These are phyloP conservation scores for Talaromyces liani DNA, from an alignment of 495 filamentous ascomycete species.

Conservation along the genomic window DNA sequence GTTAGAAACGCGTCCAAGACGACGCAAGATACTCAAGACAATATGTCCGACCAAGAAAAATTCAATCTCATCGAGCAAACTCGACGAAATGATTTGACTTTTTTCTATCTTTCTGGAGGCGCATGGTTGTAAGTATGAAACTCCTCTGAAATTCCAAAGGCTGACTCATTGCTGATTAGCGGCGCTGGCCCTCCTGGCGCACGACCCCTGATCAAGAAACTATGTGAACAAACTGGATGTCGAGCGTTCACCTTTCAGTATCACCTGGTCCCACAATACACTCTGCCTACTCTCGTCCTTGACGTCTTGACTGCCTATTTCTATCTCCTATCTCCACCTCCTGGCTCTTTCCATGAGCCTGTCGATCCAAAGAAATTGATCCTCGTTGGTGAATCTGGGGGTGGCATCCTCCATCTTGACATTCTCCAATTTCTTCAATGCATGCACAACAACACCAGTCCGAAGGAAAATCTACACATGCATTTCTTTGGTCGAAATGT, in stretches of 20 bases:
- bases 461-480: neutral
- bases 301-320: constrained; percentile 12
- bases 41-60: constrained; percentile 7
- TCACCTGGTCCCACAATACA: constrained; percentile 12
- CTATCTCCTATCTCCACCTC: constrained; percentile 12
- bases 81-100: constrained; percentile 7
- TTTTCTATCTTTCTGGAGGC: constrained; percentile 12
- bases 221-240: constrained; percentile 9
- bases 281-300: constrained; percentile 11
- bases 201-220: constrained; percentile 9
- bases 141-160: neutral
- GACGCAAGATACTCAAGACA: neutral
- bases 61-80: constrained; percentile 9
- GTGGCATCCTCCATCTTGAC: constrained; percentile 11
- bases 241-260: constrained; percentile 11
- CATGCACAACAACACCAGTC: neutral
- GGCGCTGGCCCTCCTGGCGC: constrained; percentile 11
- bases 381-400: constrained; percentile 12
- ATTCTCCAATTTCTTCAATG: constrained; percentile 11
- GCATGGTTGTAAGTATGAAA: constrained; percentile 13
- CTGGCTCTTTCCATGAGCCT: constrained; percentile 7
- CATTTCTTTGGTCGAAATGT: neutral
- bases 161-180: neutral
- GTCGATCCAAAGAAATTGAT: constrained; percentile 9
- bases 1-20: neutral